Base-by-base conservation (phyloP, 2,329 filamentous ascomycete genomes). In the Byssothecium circinans region DNA sequence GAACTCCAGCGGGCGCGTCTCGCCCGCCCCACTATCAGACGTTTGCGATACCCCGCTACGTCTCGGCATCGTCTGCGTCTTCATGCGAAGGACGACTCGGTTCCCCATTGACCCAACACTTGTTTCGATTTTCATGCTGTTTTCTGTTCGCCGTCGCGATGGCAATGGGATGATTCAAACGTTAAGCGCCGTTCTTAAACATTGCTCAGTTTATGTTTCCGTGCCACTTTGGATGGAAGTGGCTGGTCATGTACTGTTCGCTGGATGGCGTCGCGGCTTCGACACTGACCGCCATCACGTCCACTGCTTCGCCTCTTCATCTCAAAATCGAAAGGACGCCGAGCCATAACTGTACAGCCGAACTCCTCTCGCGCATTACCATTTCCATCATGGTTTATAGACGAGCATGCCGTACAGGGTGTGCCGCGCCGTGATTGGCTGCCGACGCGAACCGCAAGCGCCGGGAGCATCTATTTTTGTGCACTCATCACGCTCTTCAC, bases 401-500 rank as follows among this genome's bases (percentile, higher is more conserved):
- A 58, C 55, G 55, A 60, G 47, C 43, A 60, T 62, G 61, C 53
- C 43, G 65, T 65, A 53, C 39, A 52, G 58, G 37, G 41, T 27
- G 40, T 53, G 29, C 39, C 11, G 55, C 49, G 32, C 17, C 7
- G 32, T 49, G 35, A 70, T 70, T 70, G 66, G 66, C 42, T 51
- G 27, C 34, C 15, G 8, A 5, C 36, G 45, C 49, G 53, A 52
- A 48, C 54, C 50, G 44, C 50, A 53, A 55, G 55, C 52, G 59
- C 64, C 57, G 40, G 49, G 60, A 67, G 64, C 67, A 69, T 53
- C 53, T 53, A 50, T 52, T 42, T 59, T 57, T n/a, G n/a, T n/a
- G n/a, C n/a, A n/a, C n/a, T n/a, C n/a, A n/a, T n/a, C 54, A 62
- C 67, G 65, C 65, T 62, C 66, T 67, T 61, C 52, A 65, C 46